These are phyloP conservation scores for Cladosporium sp. DNA, from an alignment of 2,329 filamentous ascomycete genomes.

Conservation along the genomic window DNA sequence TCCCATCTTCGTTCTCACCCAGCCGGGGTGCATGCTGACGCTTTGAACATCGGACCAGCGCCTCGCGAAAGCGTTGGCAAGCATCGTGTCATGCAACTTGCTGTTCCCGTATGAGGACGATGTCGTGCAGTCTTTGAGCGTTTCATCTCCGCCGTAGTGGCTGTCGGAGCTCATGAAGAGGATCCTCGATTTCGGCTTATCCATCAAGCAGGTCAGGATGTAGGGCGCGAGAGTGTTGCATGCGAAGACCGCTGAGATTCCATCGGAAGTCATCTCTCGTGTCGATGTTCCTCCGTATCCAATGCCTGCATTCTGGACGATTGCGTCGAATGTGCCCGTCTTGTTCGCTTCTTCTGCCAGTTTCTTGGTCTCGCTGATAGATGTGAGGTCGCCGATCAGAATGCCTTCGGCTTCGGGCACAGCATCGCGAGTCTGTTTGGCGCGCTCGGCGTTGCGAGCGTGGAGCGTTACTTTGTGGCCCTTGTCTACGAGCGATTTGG, in stretches of 20 bases:
- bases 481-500: constrained; percentile 42
- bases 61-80: constrained; percentile 49
- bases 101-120: constrained; percentile 46
- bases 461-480: constrained; percentile 53
- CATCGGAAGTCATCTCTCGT: constrained; percentile 37
- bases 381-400: constrained; percentile 48
- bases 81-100: constrained; percentile 50
- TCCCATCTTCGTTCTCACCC: constrained; percentile 37
- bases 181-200: constrained; percentile 40
- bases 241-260: constrained; percentile 45
- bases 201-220: constrained; percentile 46
- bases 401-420: constrained; percentile 47
- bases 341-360: constrained; percentile 48
- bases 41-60: constrained; percentile 39
- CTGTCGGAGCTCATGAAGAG: constrained; percentile 48
- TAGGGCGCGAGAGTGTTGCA: constrained; percentile 54
- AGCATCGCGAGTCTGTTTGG: constrained; percentile 39
- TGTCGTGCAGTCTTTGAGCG: constrained; percentile 32
- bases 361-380: constrained; percentile 44
- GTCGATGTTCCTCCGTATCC: constrained; percentile 33
- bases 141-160: constrained; percentile 43
- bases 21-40: constrained; percentile 41
- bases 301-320: constrained; percentile 48
- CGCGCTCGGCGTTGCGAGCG: constrained; percentile 47
- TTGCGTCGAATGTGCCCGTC: constrained; percentile 45